phyloP scores from a whole-genome alignment of 2,329 filamentous ascomycete genomes.

The Chaetoscypha palmicola region DNA sequence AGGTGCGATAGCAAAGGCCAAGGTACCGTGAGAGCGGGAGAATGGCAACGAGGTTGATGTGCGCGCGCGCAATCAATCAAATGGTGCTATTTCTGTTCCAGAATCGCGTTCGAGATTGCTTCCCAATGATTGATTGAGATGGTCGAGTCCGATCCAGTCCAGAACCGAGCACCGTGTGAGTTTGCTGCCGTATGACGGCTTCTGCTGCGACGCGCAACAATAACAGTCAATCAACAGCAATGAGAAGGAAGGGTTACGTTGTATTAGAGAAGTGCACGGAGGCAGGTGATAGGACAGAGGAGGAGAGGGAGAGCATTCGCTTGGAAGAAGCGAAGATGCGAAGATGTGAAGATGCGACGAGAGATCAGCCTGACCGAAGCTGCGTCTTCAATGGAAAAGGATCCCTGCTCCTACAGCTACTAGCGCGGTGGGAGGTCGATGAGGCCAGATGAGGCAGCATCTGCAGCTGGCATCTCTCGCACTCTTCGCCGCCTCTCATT shows the following conservation, averaged over 20 bases:
- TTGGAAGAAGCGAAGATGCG: background rate
- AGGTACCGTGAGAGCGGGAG: background rate
- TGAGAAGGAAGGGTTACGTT: constrained; percentile 8
- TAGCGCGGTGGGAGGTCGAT: constrained; percentile 6
- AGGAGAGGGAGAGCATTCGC: constrained; percentile 2
- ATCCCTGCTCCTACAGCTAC: constrained; percentile 8
- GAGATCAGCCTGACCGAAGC: constrained; percentile 12
- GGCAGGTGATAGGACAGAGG: background rate
- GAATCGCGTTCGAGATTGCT: background rate
- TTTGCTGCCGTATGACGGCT: constrained; percentile 3
- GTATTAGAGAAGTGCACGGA: constrained; percentile 2
- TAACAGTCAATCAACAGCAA: background rate
- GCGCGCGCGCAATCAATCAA: background rate
- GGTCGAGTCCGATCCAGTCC: background rate
- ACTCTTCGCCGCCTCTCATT: constrained; percentile 1
- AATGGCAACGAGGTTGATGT: background rate
- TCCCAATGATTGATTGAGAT: background rate
- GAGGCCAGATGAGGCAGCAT: constrained; percentile 7
- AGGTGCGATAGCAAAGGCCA: no score
- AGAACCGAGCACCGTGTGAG: background rate
- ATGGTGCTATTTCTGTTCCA: background rate
- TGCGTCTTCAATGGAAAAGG: background rate
- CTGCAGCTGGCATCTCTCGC: constrained; percentile 4
- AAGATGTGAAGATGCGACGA: background rate
- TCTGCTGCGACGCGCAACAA: constrained; percentile 2